A percentile compares a stretch with the other conserved stretches of the same genome.
Evolutionary conservation across 2,329 filamentous ascomycete genomes (phyloP).

Genomic region (Alternaria novae-zelandiae): DNA sequence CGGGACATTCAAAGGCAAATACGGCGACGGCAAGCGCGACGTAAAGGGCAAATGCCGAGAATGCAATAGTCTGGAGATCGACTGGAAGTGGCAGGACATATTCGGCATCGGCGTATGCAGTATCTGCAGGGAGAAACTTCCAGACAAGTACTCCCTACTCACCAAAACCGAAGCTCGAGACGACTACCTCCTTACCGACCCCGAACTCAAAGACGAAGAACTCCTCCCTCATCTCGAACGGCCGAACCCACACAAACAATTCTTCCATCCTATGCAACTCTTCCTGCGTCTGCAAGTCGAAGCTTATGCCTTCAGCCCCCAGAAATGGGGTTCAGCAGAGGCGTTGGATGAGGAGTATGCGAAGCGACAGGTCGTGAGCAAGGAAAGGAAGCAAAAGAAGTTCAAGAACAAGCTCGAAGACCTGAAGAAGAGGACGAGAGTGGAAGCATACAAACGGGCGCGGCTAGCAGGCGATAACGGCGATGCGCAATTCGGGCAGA

Average conservation of each 20-base stretch:
- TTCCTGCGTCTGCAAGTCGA: conserved; percentile 94
- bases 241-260: conserved; percentile 93
- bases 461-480: conserved; percentile 52
- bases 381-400: conserved; percentile 85
- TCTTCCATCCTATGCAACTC: conserved; percentile 99
- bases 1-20: conserved; percentile 42
- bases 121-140: conserved; percentile 84
- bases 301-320: conserved; percentile 80
- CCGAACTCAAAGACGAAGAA: conserved; percentile 87
- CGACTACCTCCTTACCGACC: conserved; percentile 94
- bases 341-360: conserved; percentile 89
- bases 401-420: conserved; percentile 89
- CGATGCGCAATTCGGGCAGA: conserved; percentile 72
- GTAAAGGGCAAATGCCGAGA: conserved; percentile 78
- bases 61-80: conserved; percentile 83
- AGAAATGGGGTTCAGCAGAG: conserved; percentile 90
- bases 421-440: conserved; percentile 89
- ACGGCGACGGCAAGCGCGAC: conserved; percentile 43
- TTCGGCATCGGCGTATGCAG: conserved; percentile 79
- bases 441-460: conserved; percentile 80
- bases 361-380: conserved; percentile 77
- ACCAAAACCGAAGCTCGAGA: conserved; percentile 97
- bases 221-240: conserved; percentile 85
- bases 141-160: conserved; percentile 91
- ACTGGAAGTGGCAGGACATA: conserved; percentile 92